These are phyloP conservation scores for Fraxinus baroniana DNA, from an alignment of 305 asterid species.

Conservation along the genomic window DNA sequence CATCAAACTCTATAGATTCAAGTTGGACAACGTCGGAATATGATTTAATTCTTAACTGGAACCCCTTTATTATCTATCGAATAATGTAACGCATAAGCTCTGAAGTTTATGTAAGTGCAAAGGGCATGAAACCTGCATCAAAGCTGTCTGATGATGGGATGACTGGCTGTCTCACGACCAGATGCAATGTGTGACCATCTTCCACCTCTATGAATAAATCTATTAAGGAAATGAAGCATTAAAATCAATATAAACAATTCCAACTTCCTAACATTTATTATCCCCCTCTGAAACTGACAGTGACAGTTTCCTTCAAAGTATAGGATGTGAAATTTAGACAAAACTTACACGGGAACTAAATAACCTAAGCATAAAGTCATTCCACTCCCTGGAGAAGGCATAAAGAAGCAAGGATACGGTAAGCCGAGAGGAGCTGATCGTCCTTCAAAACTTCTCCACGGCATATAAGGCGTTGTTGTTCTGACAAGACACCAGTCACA, in stretches of 20 bases:
- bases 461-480: conserved; percentile 97
- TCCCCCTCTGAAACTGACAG: conserved; percentile 8
- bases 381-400: neutral
- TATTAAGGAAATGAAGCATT: conserved; percentile 51
- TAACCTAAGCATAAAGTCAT: neutral
- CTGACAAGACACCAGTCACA: conserved; percentile 85
- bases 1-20: conserved; percentile 4
- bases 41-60: conserved; percentile 14
- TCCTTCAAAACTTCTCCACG: conserved; percentile 97
- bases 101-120: conserved; percentile 14
- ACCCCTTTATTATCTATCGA: neutral
- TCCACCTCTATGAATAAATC: conserved; percentile 66
- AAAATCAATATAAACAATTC: conserved; percentile 9
- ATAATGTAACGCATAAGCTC: conserved; percentile 8
- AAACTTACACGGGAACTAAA: conserved; percentile 18
- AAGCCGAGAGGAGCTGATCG: conserved; percentile 96
- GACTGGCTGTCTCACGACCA: conserved; percentile 85
- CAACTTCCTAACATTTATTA: conserved; percentile 13
- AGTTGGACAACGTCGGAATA: neutral
- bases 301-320: conserved; percentile 1
- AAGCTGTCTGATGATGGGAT: conserved; percentile 45
- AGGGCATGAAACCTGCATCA: conserved; percentile 58
- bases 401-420: conserved; percentile 72
- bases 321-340: conserved; percentile 8
- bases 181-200: conserved; percentile 96